Base-by-base conservation (phyloP, 768 basidiomycete species). In the Daedaleopsis nitida region DNA sequence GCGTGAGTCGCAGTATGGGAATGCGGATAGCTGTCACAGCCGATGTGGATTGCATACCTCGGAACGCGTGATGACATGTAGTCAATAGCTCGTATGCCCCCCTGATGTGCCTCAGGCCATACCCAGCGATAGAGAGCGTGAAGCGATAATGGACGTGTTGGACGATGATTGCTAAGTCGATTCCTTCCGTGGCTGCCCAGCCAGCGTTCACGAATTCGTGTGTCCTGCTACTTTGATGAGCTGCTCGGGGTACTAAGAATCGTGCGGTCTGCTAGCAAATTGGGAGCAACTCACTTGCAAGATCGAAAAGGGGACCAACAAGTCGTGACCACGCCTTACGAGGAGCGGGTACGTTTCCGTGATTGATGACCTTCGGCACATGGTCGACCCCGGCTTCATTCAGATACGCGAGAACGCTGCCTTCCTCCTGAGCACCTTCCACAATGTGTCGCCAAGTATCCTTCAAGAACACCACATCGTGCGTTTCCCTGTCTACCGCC, bases 391-490 rank as follows among this genome's bases (percentile, higher is more conserved):
- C 57, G 3, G 12, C 23, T 8, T n/a, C 24, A 3, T 55, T 4
- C n/a, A 58, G 48, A 2, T 19, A 0, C 1, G 13, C 23, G 8
- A 65, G 8, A 3, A 50, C 23, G 11, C 21, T 19, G 2, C 64
- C 59, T 49, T 65, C 64, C 1, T 16, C 14, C 14, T 38, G 37
- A 14, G 37, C 8, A 11, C 3, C 3, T 6, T 43, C 39, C 1
- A 1, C 6, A n/a, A 1, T 35, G 4, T 35, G 6, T 6, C 52
- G 52, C 61, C 61, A 63, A 1, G 52, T 55, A 16, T 63, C 62
- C 57, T 63, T 63, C 17, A 63, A 19, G 23, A 63, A 58, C 8
- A 55, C 52, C 3, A 63, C 32, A 1, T 17, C 39, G 5, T 27
- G 3, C 5, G 55, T 39, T 3, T 3, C 9, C 5, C 19, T 14